These are phyloP conservation scores for Geranium incanum DNA, from an alignment of 441 rosid species.

Conservation along the genomic window DNA sequence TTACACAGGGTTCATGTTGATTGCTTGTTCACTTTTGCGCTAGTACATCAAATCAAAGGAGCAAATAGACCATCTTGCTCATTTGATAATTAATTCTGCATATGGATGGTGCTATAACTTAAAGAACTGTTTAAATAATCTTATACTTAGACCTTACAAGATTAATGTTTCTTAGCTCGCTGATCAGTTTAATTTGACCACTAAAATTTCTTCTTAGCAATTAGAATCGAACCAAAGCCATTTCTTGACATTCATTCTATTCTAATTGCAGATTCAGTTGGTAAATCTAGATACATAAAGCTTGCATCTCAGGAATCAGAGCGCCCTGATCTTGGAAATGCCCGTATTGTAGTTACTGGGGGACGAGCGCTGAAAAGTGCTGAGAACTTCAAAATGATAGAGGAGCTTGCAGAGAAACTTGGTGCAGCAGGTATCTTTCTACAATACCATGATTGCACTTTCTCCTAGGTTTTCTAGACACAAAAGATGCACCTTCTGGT, in stretches of 20 bases:
- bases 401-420: conserved; percentile 88
- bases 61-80: background rate
- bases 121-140: background rate
- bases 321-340: conserved; percentile 92
- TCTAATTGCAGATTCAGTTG: conserved; percentile 40
- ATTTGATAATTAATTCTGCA: conserved; percentile 11
- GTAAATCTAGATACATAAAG: conserved; percentile 60
- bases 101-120: conserved; percentile 6
- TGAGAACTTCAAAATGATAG: conserved; percentile 85
- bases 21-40: conserved; percentile 12
- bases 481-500: background rate
- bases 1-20: conserved; percentile 7
- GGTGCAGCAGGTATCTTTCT: conserved; percentile 72
- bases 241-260: conserved; percentile 11
- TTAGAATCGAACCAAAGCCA: background rate
- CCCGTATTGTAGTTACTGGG: conserved; percentile 74
- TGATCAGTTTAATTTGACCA: conserved; percentile 1
- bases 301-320: conserved; percentile 67
- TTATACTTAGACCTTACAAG: background rate
- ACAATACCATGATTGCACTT: conserved; percentile 6
- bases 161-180: background rate
- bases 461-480: background rate
- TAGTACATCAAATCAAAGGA: conserved; percentile 2
- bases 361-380: conserved; percentile 82
- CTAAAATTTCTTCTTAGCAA: background rate